Percentiles rank a stretch among this genome's conserved stretches.
These are phyloP conservation scores for Trichothecium roseum DNA, from an alignment of 2,329 filamentous ascomycete genomes.

Conservation along the genomic window DNA sequence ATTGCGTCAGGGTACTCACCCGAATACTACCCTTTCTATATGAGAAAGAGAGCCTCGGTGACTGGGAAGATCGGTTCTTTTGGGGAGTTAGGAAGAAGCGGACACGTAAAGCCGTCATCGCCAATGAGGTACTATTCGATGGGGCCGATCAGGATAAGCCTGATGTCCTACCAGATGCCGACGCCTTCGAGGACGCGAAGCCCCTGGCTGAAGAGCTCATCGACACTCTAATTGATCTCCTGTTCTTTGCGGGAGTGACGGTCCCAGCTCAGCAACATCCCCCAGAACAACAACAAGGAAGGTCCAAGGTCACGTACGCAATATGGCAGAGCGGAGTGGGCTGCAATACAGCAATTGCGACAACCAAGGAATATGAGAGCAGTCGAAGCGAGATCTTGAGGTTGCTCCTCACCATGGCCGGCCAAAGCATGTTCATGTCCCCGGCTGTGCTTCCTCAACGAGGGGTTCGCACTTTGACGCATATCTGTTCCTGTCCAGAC, in stretches of 20 bases:
- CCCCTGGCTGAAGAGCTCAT: conserved; percentile 88
- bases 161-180: conserved; percentile 38
- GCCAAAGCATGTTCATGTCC: conserved; percentile 89
- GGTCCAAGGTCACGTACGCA: conserved; percentile 76
- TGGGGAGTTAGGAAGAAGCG: conserved; percentile 69
- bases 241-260: conserved; percentile 89
- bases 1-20: conserved; percentile 87
- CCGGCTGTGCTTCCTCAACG: conserved; percentile 68
- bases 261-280: conserved; percentile 49
- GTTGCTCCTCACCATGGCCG: conserved; percentile 73
- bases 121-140: conserved; percentile 76
- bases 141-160: conserved; percentile 50
- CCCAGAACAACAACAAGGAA: conserved; percentile 40
- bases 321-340: conserved; percentile 99
- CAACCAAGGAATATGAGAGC: conserved; percentile 85
- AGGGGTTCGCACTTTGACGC: conserved; percentile 76
- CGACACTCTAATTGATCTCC: conserved; percentile 75
- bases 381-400: conserved; percentile 86
- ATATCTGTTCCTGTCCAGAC: conserved; percentile 77
- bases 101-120: conserved; percentile 54
- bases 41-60: conserved; percentile 70
- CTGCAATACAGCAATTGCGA: conserved; percentile 79
- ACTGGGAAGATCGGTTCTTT: conserved; percentile 91
- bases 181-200: conserved; percentile 71
- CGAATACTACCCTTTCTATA: conserved; percentile 85